These are phyloP conservation scores for Cladophialophora carrionii DNA, from an alignment of 2,329 filamentous ascomycete genomes.

Conservation along the genomic window DNA sequence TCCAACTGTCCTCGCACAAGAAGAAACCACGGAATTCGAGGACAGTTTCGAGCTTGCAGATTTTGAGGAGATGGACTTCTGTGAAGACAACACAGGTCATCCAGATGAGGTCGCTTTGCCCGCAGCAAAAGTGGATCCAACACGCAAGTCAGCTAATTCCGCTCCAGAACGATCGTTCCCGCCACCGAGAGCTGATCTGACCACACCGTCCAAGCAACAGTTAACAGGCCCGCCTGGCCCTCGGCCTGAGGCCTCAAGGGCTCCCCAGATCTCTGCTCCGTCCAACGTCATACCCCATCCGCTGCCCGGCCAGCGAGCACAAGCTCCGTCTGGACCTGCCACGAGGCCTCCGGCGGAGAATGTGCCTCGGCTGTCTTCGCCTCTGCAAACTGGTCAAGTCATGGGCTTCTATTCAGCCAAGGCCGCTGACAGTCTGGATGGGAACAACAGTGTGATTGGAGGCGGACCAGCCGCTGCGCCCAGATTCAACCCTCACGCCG, in stretches of 20 bases:
- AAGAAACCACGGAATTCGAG: conserved; percentile 40
- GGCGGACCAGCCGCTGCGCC: conserved; percentile 52
- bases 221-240: neutral
- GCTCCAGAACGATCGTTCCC: conserved; percentile 19
- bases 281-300: conserved; percentile 27
- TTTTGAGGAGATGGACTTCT: conserved; percentile 77
- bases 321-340: conserved; percentile 3
- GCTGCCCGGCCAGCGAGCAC: conserved; percentile 29
- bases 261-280: conserved; percentile 4
- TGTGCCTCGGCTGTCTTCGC: conserved; percentile 31
- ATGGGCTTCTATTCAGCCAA: conserved; percentile 71
- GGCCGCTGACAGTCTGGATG: conserved; percentile 62
- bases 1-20: conserved; percentile 8
- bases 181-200: conserved; percentile 22
- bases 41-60: conserved; percentile 53
- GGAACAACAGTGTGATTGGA: conserved; percentile 51
- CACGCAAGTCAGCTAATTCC: conserved; percentile 31
- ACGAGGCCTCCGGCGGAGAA: conserved; percentile 14
- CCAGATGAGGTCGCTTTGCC: conserved; percentile 74
- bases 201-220: conserved; percentile 35
- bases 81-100: conserved; percentile 68
- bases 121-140: conserved; percentile 39
- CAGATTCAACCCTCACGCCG: conserved; percentile 72
- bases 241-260: conserved; percentile 9
- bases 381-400: conserved; percentile 19